Conservation (phyloP, 192 early-diverging fungal species). For the Entrophospora sp. region DNA sequence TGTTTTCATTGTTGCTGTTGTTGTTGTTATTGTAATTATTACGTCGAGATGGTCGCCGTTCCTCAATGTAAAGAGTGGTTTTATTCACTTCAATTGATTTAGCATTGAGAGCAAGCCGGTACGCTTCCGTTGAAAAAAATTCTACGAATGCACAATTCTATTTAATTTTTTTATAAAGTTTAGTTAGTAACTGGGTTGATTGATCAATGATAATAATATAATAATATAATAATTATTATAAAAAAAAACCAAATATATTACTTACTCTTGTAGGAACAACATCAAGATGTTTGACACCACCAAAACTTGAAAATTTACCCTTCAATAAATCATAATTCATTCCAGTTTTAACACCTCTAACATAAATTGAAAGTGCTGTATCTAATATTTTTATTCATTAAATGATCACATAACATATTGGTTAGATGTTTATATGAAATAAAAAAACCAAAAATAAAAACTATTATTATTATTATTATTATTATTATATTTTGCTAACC, state of each 20-base stretch:
- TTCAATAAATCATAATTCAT: constrained; percentile 42
- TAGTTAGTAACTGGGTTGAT: too few species aligned
- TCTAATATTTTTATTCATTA: background rate
- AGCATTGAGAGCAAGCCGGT: background rate
- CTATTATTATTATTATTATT: too few species aligned
- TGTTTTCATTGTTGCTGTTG: too few species aligned
- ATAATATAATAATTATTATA: background rate
- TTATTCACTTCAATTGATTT: background rate
- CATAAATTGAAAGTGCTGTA: constrained; percentile 39
- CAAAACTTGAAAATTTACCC: constrained; percentile 46
- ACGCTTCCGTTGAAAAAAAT: background rate
- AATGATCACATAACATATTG: background rate
- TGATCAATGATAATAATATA: background rate
- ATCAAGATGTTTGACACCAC: constrained; percentile 52
- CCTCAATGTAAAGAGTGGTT: too few species aligned
- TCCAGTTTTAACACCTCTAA: constrained; percentile 47
- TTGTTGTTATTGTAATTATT: too few species aligned
- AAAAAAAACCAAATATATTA: background rate
- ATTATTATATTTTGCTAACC: too few species aligned
- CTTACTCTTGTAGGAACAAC: constrained; percentile 41
- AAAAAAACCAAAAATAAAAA: background rate
- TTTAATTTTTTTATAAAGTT: too few species aligned
- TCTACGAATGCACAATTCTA: constrained; percentile 2
- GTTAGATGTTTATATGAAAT: background rate
- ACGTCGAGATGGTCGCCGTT: too few species aligned